Percentiles rank a stretch among this genome's conserved stretches.
phyloP scores from a whole-genome alignment of 441 rosid species.

The Jatropha multifida region DNA sequence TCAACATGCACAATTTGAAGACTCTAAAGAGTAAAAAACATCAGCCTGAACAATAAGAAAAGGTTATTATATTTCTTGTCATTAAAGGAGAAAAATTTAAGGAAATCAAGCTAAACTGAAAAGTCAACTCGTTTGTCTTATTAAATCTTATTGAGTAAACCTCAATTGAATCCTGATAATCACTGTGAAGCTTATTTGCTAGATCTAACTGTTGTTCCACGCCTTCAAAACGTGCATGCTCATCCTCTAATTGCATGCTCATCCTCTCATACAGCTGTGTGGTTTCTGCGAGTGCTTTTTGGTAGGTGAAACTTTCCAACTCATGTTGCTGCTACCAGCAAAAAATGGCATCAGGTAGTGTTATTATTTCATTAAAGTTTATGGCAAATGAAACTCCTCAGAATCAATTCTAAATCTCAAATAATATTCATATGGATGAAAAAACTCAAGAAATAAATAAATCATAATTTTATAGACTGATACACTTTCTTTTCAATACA shows the following conservation, averaged over 20 bases:
- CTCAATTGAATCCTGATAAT: conserved; percentile 55
- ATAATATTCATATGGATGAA: background rate
- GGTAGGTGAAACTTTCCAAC: conserved; percentile 53
- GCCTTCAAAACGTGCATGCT: conserved; percentile 45
- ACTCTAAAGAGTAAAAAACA: background rate
- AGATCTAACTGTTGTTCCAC: conserved; percentile 53
- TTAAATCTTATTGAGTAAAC: conserved; percentile 35
- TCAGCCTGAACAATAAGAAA: background rate
- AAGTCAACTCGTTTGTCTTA: background rate
- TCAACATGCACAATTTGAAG: background rate
- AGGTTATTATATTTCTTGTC: background rate
- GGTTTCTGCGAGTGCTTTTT: conserved; percentile 72
- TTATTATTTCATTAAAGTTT: background rate
- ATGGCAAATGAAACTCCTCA: background rate
- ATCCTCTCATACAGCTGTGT: conserved; percentile 68
- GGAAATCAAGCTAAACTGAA: background rate
- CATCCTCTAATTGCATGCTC: conserved; percentile 62
- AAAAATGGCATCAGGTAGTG: conserved; percentile 16
- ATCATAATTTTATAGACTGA: background rate
- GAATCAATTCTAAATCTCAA: background rate
- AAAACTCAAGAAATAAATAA: background rate
- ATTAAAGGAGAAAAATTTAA: background rate
- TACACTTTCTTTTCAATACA: background rate
- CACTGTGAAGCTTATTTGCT: conserved; percentile 48
- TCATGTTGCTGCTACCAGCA: conserved; percentile 54